Conservation (phyloP, 768 basidiomycete species). For the Russula brevipes region DNA sequence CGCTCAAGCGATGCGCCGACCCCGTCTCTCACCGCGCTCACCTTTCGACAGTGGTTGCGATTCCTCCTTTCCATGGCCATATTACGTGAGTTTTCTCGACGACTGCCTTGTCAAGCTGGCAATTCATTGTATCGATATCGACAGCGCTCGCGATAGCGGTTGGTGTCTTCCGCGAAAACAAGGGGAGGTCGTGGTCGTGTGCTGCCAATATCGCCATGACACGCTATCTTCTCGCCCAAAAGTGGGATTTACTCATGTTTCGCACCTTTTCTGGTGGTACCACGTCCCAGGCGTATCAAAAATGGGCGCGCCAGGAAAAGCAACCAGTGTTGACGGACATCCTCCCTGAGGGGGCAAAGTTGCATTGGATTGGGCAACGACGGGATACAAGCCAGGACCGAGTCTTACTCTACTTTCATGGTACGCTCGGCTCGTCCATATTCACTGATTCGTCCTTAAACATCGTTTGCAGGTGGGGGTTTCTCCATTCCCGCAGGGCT, state of each 20-base stretch:
- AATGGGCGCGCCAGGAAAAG: not conserved
- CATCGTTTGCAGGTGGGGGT: not conserved
- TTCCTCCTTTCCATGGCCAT: too few species aligned
- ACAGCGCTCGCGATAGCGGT: slow-evolving; percentile 8
- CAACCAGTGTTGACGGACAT: slow-evolving; percentile 1
- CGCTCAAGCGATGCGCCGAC: too few species aligned
- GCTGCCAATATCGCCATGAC: not conserved
- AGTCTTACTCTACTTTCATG: slow-evolving; percentile 10
- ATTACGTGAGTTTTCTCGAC: too few species aligned
- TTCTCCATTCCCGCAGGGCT: not conserved
- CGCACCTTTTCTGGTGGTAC: not conserved
- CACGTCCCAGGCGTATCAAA: not conserved
- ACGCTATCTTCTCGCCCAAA: not conserved
- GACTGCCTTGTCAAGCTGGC: too few species aligned
- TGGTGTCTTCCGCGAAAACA: slow-evolving; percentile 12
- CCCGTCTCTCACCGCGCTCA: too few species aligned
- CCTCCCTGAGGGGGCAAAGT: slow-evolving; percentile 4
- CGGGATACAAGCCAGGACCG: not conserved
- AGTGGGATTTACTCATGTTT: not conserved
- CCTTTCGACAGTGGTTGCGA: too few species aligned
- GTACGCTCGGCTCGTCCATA: not conserved
- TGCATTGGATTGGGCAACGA: slow-evolving; percentile 15
- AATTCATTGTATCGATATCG: not conserved
- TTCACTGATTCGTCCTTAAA: not conserved
- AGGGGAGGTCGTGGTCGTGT: slow-evolving; percentile 7